Conservation (phyloP, 1,139 yeast species). For the Debaryomycetaceae sp. region DNA sequence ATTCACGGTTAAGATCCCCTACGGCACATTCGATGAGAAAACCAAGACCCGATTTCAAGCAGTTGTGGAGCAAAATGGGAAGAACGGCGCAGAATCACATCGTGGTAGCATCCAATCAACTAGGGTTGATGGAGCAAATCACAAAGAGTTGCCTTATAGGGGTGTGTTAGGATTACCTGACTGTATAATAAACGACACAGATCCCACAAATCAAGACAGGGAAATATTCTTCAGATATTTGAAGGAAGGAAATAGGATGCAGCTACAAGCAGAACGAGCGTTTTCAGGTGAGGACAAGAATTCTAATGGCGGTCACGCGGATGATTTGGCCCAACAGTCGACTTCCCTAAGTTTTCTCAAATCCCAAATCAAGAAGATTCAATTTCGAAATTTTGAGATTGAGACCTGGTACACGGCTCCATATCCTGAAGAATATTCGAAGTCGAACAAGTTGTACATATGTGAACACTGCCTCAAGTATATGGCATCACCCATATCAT, state of each 20-base stretch:
- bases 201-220: conserved; percentile 55
- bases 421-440: conserved; percentile 82
- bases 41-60: conserved; percentile 1
- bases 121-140: conserved; percentile 5
- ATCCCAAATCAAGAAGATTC: conserved; percentile 49
- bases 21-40: conserved; percentile 1
- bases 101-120: not conserved
- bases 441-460: conserved; percentile 58
- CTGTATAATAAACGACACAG: conserved; percentile 58
- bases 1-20: conserved; percentile 4
- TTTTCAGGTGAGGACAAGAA: not conserved
- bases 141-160: conserved; percentile 54
- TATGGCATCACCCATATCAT: conserved; percentile 66
- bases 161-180: conserved; percentile 61
- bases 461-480: conserved; percentile 88
- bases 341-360: conserved; percentile 9
- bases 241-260: conserved; percentile 18
- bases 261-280: not conserved
- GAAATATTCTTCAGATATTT: conserved; percentile 37
- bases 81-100: not conserved
- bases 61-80: not conserved
- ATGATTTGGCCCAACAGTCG: conserved; percentile 6
- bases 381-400: conserved; percentile 68
- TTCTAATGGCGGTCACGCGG: conserved; percentile 1
- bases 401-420: conserved; percentile 94